Base-by-base conservation (phyloP, 2,329 filamentous ascomycete species). In the Thielaviopsis ethacetica region DNA sequence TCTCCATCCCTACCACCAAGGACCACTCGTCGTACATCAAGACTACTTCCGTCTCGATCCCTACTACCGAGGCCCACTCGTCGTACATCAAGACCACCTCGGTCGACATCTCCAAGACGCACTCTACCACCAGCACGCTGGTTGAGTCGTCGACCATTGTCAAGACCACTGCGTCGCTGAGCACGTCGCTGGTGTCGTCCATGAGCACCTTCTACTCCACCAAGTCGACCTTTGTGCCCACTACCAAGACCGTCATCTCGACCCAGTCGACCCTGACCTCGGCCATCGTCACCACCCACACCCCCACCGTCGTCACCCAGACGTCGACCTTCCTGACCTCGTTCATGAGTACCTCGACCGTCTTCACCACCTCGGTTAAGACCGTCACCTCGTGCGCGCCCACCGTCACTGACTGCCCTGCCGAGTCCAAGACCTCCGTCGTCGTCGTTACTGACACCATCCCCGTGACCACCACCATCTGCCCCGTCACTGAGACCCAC, bases 381-480 rank as follows among this genome's bases (percentile, higher is more conserved):
- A 80, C 77, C 59, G 70, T 80, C 68, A 79, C 73, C 61, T 74
- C 71, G 66, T 77, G 76, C 63, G 73, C 67, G n/a, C 63, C 71
- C 30, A 70, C 70, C 57, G 67, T 76, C 54, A 71, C 73, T 47
- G 69, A 79, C 70, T 82, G 79, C 73, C 78, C 78, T 30, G 59
- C 59, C 54, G 75, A 72, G 59, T 67, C 70, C 53, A 66, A 71
- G 30, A 65, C 68, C 58, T 75, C 73, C 13, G 72, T 75, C 53
- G 73, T 71, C 0, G 67, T 80, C 30, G 70, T 77, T 58, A 80
- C 78, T 2, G 73, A 78, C 60, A 80, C 77, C 6, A 67, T 84
- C 61, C 70, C 80, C 53, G 65, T 82, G 54, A 78, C 76, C 56
- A 84, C 82, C 63, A 84, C 81, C 49, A 67, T 83, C 66, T 82